phyloP scores from a whole-genome alignment of 768 basidiomycete genomes.

The Agrocybe pediades region DNA sequence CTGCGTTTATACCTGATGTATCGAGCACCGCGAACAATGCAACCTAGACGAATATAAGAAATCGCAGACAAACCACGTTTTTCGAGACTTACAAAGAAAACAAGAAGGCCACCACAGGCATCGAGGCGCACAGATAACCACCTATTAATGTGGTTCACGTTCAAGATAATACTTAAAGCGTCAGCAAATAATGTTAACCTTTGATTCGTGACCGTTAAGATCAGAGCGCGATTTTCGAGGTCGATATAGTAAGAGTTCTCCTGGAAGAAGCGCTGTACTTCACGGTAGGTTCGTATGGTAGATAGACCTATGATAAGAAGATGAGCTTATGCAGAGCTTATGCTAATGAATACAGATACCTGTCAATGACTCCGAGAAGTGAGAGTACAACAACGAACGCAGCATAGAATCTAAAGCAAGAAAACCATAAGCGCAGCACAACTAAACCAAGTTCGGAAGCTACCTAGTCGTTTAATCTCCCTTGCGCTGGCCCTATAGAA shows the following conservation, averaged over 20 bases:
- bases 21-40: conserved; percentile 64
- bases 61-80: not conserved
- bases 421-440: not conserved
- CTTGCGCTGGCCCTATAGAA: conserved; percentile 75
- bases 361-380: conserved; percentile 78
- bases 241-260: conserved; percentile 72
- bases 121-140: conserved; percentile 78
- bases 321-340: not conserved
- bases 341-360: conserved; percentile 25
- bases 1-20: conserved; percentile 58
- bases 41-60: conserved; percentile 41
- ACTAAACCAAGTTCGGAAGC: not conserved
- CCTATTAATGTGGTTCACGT: conserved; percentile 24
- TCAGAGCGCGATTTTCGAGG: conserved; percentile 72
- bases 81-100: conserved; percentile 45
- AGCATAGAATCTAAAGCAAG: conserved; percentile 62
- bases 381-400: conserved; percentile 73
- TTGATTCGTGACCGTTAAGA: conserved; percentile 68
- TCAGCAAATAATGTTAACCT: conserved; percentile 30
- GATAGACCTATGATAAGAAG: conserved; percentile 41
- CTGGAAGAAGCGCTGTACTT: conserved; percentile 57
- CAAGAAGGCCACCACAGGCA: conserved; percentile 61
- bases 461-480: conserved; percentile 62
- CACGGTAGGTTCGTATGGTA: conserved; percentile 75
- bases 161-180: not conserved